phyloP scores from a whole-genome alignment of 805 yeast species.

The Lipomyces lipofer region DNA sequence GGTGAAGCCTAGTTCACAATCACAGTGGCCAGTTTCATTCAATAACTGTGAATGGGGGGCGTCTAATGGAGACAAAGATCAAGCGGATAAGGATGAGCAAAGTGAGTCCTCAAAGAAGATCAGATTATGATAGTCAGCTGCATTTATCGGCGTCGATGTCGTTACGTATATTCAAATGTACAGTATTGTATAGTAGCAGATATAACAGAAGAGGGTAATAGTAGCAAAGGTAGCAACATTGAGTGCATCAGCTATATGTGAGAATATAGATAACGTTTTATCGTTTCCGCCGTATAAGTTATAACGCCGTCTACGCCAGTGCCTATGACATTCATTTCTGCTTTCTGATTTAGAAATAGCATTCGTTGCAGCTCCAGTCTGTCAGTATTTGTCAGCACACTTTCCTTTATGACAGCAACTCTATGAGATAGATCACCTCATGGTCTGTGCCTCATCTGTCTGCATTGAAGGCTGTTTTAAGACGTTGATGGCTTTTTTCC shows the following conservation, averaged over 20 bases:
- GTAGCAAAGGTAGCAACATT: too few relatives aligned
- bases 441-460: conserved; percentile 15
- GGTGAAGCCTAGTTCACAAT: conserved; percentile 13
- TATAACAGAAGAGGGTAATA: too few relatives aligned
- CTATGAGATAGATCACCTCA: conserved; percentile 1
- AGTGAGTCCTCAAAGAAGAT: conserved; percentile 1
- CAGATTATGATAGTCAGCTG: too few relatives aligned
- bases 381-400: conserved; percentile 23
- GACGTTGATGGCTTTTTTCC: conserved; percentile 38
- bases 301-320: conserved; percentile 16
- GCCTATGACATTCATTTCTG: conserved; percentile 55
- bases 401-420: too few relatives aligned
- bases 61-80: too few relatives aligned
- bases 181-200: too few relatives aligned
- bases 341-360: conserved; percentile 51
- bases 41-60: too few relatives aligned
- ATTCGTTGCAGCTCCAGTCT: conserved; percentile 57
- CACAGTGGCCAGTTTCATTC: too few relatives aligned
- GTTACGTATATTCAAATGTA: too few relatives aligned
- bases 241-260: background rate
- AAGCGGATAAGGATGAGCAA: conserved; percentile 2
- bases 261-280: background rate
- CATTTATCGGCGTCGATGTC: too few relatives aligned
- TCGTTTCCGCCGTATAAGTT: conserved; percentile 24
- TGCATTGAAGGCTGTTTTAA: conserved; percentile 27